These are phyloP conservation scores for Rhododendron ferrugineum DNA, from an alignment of 148 eudicot species.

Conservation along the genomic window DNA sequence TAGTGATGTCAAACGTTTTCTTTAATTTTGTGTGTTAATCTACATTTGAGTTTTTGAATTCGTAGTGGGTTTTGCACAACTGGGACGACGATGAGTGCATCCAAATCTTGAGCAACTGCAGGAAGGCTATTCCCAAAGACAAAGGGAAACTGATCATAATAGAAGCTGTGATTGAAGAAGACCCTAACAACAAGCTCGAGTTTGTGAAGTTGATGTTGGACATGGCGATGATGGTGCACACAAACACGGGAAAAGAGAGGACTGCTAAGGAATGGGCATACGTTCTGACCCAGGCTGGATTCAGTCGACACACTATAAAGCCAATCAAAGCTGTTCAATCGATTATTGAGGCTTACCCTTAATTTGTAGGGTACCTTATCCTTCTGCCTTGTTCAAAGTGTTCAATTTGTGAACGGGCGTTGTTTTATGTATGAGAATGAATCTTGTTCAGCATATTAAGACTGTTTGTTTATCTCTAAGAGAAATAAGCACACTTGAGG, in stretches of 20 bases:
- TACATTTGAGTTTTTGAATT: background rate
- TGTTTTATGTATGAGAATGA: background rate
- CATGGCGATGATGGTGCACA: conserved; percentile 82
- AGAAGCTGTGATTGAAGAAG: conserved; percentile 52
- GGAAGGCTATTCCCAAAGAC: conserved; percentile 43
- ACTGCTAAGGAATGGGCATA: conserved; percentile 54
- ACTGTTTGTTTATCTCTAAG: background rate
- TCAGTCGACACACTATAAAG: conserved; percentile 26
- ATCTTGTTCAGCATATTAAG: background rate
- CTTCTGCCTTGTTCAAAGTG: background rate
- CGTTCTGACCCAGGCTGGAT: conserved; percentile 46
- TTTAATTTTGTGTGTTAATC: no score
- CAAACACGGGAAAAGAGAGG: conserved; percentile 65
- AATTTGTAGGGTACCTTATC: background rate
- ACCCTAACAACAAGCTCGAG: conserved; percentile 25
- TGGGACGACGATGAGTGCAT: conserved; percentile 83
- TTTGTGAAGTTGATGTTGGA: conserved; percentile 54
- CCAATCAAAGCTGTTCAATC: conserved; percentile 44
- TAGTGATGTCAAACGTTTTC: background rate
- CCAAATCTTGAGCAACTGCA: conserved; percentile 41
- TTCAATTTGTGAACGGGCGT: no score
- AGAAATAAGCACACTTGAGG: background rate
- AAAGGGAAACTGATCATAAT: conserved; percentile 60
- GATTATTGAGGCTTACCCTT: conserved; percentile 53
- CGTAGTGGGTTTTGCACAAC: conserved; percentile 64